These are phyloP conservation scores for Carallia brachiata DNA, from an alignment of 345 rosid species.

Conservation along the genomic window DNA sequence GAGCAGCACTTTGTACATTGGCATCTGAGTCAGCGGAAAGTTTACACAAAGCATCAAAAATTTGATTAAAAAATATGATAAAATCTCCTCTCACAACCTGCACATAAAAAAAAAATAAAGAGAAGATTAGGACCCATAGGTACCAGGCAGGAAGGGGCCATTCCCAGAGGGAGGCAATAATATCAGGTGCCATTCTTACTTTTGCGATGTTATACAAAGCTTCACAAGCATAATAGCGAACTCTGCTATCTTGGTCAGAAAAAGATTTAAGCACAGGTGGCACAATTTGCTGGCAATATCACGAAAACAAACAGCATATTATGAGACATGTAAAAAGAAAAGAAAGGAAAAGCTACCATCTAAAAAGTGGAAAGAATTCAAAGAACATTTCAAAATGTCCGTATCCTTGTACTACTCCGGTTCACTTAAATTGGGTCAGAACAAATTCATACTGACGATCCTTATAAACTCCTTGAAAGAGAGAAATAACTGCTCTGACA, in stretches of 20 bases:
- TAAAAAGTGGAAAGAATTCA: neutral
- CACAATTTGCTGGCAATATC: constrained; percentile 76
- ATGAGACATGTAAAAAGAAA: constrained; percentile 8
- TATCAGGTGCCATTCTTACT: constrained; percentile 37
- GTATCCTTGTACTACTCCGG: no score
- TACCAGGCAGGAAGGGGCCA: neutral
- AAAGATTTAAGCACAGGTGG: constrained; percentile 92
- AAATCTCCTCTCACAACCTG: constrained; percentile 99
- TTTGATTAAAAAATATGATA: constrained; percentile 87
- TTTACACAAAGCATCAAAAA: constrained; percentile 95
- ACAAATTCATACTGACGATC: no score
- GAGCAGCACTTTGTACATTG: constrained; percentile 99
- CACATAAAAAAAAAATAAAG: constrained; percentile 21
- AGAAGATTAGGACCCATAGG: constrained; percentile 10
- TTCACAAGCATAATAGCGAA: constrained; percentile 98
- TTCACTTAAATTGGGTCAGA: no score
- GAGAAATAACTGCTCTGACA: no score
- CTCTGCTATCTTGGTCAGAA: constrained; percentile 95
- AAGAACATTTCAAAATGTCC: neutral
- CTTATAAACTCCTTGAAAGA: no score
- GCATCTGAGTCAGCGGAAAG: constrained; percentile 96
- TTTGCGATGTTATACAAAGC: constrained; percentile 98
- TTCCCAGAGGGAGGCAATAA: neutral
- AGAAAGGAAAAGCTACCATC: neutral
- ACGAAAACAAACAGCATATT: constrained; percentile 22